Base-by-base conservation (phyloP, 2,329 filamentous ascomycete genomes). In the Fusarium bactridioides region DNA sequence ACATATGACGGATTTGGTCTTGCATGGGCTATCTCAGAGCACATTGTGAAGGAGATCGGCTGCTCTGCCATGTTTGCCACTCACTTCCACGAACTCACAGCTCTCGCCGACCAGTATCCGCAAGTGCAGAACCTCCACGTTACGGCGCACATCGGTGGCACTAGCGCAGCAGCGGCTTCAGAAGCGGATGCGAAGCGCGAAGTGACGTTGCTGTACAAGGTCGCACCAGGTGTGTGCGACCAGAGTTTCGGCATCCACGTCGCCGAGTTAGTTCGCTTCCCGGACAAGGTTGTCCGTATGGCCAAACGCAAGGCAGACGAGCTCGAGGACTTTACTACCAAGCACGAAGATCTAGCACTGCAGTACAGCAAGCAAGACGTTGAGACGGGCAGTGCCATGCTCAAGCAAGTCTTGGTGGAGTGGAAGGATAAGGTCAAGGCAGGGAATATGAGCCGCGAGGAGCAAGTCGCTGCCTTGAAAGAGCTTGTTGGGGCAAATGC, bases 161-260 rank as follows among this genome's bases (percentile, higher is more conserved):
- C 82, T 41, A 80, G 80, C 6, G 81, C 84, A 38, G 77, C 78
- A 47, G 76, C 78, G 45, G 78, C 78, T 35, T 72, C 68, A 18
- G 79, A 85, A 50, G 54, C 61, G 18, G 81, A 86, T 65, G 71
- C 72, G 64, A 92, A 92, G 80, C 88, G 93, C 74, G 94, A 98
- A 83, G 97, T 99, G 51, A 98, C 95, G 3, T 88, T 99, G 11
- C 88, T 99, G 10, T 99, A 99, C 86, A 97, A 97, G 84, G 96
- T 99, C 40, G 94, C 97, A 78, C 93, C 94, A 1, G 96, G 96
- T 54, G 92, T 99, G 76, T 98, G 94, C 79, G 96, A 99, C 81
- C 96, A 99, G 84, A 96, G 93, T 65, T 99, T 99, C 81, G 96
- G 96, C 76, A 99, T 99, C 76, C 96, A 99, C 82, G 97, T 99